Evolutionary conservation across 495 filamentous ascomycete species (phyloP).

Genomic region (Neurospora sp.): DNA sequence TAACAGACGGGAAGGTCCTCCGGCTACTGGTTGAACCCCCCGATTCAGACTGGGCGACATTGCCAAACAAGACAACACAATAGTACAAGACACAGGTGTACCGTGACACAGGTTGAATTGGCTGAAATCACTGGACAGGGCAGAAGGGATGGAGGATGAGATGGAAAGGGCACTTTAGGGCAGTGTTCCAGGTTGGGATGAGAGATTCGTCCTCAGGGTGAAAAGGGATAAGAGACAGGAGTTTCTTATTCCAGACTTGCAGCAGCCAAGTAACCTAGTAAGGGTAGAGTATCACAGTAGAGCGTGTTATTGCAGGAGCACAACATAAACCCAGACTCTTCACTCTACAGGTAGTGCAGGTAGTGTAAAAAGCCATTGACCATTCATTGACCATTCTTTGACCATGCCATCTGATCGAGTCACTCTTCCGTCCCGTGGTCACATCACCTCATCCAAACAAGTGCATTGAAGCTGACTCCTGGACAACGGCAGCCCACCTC

Average conservation of each 20-base stretch:
- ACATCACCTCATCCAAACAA: background rate
- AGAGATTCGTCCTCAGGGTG: background rate
- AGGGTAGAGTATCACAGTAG: background rate
- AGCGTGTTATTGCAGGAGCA: background rate
- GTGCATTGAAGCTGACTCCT: background rate
- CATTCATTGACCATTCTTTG: background rate
- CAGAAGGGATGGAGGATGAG: background rate
- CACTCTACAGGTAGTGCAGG: background rate
- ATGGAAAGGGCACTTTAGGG: background rate
- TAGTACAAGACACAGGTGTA: background rate
- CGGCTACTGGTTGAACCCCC: background rate
- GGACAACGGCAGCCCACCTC: background rate
- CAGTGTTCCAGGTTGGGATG: background rate
- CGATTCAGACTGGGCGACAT: conserved; percentile 19
- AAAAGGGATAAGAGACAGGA: background rate
- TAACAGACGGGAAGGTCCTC: background rate
- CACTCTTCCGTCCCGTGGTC: background rate
- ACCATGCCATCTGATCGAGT: background rate
- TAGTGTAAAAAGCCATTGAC: background rate
- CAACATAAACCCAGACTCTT: background rate
- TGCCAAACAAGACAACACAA: conserved; percentile 6
- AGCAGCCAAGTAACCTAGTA: background rate
- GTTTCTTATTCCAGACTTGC: background rate
- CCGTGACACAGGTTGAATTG: background rate
- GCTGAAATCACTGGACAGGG: background rate